Evolutionary conservation across 306 rosid genomes (phyloP), one percentile per base, ranked within the genome.

Genomic region (Rubus parviflorus): DNA sequence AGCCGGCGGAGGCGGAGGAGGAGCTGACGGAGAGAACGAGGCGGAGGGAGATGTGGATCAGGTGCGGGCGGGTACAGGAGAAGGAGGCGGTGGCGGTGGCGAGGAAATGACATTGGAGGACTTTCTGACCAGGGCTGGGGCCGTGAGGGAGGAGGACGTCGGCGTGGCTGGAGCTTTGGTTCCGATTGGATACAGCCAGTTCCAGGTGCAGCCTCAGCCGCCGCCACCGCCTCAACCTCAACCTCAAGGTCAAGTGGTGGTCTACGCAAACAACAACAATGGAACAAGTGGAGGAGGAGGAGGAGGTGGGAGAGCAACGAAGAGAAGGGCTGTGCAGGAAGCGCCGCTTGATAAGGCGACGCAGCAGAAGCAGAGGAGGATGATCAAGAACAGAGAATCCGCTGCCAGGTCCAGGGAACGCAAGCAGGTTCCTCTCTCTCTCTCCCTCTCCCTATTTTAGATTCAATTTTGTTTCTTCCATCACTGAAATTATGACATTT

Each of bases 371-470:
- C 97, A 93, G 86, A 90, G 81, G 75, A 83, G 97, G 82, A 92
- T 92, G 97, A 92, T 92, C 30, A 92, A 92, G 81, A 92, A 93
- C 67, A 87, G 97, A 88, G 97, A 90, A 53, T 93, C 97, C 40
- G 97, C 97, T 2, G 97, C 97, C 17, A 82, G 97, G 89, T 94
- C 98, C 64, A 88, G 98, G 57, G 97, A 90, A 81, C 96, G 97
- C 75, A 94, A 94, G 71, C 95, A 94, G 94, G 98, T 91, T 20
- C 15, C 3, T 0, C 16, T 8, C 3, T 40, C 69, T 30, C 45
- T 38, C 69, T 53, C 58, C 19, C 30, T 10, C 5, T 2, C 69
- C 37, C 9, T 40, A 37, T 40, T 38, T 7, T 6, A 61, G 8
- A 12, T 60, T 30, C n/a, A 12, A 0, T 60, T 35, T 37, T 7